Evolutionary conservation across 129 eudicot species (phyloP), one percentile per base, ranked within the genome.

Genomic region (Helichrysum umbraculigerum): DNA sequence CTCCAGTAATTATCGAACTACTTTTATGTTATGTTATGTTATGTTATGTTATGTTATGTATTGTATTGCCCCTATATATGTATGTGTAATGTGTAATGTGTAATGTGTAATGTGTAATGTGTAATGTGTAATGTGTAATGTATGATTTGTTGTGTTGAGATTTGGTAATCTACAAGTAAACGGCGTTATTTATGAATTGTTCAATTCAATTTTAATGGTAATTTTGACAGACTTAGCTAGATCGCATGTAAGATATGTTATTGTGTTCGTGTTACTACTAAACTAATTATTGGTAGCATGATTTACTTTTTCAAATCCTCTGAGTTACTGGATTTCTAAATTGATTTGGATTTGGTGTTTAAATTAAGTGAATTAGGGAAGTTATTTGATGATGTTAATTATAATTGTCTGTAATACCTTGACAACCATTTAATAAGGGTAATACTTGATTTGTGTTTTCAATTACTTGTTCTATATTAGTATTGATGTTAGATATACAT

Each of bases 291-390:
- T 2, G 59, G 19, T 16, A 17, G 59, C 21, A 16, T 16, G 59
- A 52, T 41, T 16, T 52, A 52, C 59, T 52, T 17, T 17, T 14
- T 4, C 3, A 17, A 16, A 17, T 16, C 2, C 59, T n/a, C 17
- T 52, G 59, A 52, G 59, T 7, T 52, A 52, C 59, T 52, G 59
- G 59, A 52, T 52, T 52, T 21, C 59, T 52, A 52, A 52, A 52
- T 52, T n/a, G 21, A 15, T 52, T 52, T 52, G 21, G 21, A 16
- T 52, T 52, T 52, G n/a, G 59, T 16, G 59, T 52, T 52, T 2
- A 52, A 52, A 16, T 52, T 52, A 41, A 52, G 19, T 52, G 17
- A 16, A 52, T 17, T 52, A 21, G 59, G 59, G 21, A 52, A 4
- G 1, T 52, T 52, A 8, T 16, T 16, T 52, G 58, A 51, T 51